Evolutionary conservation across 2,329 filamentous ascomycete genomes (phyloP), one percentile per base, ranked within the genome.

Genomic region (Xylaria digitata): DNA sequence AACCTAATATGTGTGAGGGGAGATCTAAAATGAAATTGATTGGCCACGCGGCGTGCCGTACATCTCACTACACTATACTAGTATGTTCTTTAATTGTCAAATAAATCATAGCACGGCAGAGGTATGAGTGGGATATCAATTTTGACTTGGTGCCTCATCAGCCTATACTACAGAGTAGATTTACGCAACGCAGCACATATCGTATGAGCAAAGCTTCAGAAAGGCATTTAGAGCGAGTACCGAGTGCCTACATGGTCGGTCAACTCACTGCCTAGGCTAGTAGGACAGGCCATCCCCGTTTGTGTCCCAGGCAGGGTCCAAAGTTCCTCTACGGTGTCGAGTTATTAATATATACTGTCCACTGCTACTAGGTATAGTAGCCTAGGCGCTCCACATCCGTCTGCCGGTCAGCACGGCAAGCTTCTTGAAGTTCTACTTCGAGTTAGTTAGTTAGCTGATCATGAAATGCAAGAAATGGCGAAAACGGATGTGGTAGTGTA

Each of bases 391-490:
- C 54, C 45, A 46, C 64, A 54, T 34, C 46, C 40, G 54, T 58
- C 61, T 67, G 56, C 65, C 57, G 54, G 55, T 62, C 64, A 67
- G 61, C 61, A 66, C 56, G 48, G 59, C 42, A 49, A 53, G 50
- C 40, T 45, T 48, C 53, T 54, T 63, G 32, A 30, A 45, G 21
- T 48, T 63, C 56, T 46, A 30, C 46, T 45, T 61, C 23, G 57
- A 61, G 56, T 48, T 37, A 57, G 4, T 23, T 19, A 30, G 8
- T 23, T 55, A 9, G 21, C 37, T 37, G 23, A 55, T 19, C 13
- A 43, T 23, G 15, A 32, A 54, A 37, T 49, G 61, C 61, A 60
- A 61, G 42, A 65, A 60, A 63, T 60, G 54, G 63, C 63, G 58
- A 66, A 55, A 15, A 67, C 45, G 42, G 53, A 57, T 55, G 57